Percentiles rank a stretch among this genome's conserved stretches.
phyloP scores from a whole-genome alignment of 2,329 filamentous ascomycete species.

The Trichoderma koningiopsis region DNA sequence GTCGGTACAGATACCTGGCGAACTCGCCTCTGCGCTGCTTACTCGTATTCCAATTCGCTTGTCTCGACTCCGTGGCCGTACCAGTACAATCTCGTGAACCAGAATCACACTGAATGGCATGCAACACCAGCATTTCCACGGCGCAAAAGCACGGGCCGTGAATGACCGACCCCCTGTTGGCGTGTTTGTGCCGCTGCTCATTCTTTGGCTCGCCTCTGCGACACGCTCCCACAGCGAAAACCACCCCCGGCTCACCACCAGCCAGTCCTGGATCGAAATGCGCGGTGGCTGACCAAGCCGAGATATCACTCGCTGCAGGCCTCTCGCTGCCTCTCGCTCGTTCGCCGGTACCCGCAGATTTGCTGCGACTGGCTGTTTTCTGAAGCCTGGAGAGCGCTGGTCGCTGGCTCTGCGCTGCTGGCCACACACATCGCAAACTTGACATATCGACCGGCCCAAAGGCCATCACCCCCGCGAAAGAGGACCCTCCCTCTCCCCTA shows the following conservation, averaged over 20 bases:
- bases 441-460: neutral
- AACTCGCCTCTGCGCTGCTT: neutral
- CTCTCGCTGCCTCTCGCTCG: neutral
- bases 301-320: neutral
- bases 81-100: neutral
- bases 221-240: slow-evolving; percentile 18
- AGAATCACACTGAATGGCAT: neutral
- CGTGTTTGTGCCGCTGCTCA: slow-evolving; percentile 27
- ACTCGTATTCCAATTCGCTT: neutral
- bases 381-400: neutral
- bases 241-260: slow-evolving; percentile 10
- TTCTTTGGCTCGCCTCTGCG: slow-evolving; percentile 28
- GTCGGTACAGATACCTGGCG: neutral
- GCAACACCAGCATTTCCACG: neutral
- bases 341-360: neutral
- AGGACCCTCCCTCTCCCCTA: neutral
- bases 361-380: slow-evolving; percentile 2
- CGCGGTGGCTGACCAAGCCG: slow-evolving; percentile 18
- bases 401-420: neutral
- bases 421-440: neutral
- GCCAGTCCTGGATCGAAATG: neutral
- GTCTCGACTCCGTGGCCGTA: neutral
- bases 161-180: slow-evolving; percentile 17
- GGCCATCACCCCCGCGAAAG: slow-evolving; percentile 5
- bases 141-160: slow-evolving; percentile 27